Conservation (phyloP, 1,139 yeast species). For the Kodamaea sp. region DNA sequence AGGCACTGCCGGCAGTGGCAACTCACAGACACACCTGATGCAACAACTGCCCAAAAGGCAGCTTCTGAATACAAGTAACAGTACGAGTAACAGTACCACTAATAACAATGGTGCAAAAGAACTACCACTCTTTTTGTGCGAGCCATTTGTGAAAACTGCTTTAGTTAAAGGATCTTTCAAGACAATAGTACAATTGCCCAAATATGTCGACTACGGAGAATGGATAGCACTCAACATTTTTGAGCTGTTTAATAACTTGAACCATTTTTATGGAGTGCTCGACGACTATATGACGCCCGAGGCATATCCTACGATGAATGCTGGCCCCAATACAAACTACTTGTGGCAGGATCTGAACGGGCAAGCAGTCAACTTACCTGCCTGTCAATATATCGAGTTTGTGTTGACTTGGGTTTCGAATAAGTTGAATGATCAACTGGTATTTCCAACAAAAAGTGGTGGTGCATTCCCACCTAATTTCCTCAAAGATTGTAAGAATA, state of each 20-base stretch:
- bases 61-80: slow-evolving; percentile 8
- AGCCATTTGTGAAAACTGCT: slow-evolving; percentile 92
- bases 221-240: slow-evolving; percentile 94
- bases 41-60: slow-evolving; percentile 22
- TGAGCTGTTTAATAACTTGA: slow-evolving; percentile 81
- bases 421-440: slow-evolving; percentile 81
- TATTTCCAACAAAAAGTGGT: slow-evolving; percentile 92
- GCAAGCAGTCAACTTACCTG: slow-evolving; percentile 83
- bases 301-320: slow-evolving; percentile 89
- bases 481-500: slow-evolving; percentile 76
- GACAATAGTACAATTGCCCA: slow-evolving; percentile 92
- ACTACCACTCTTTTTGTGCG: slow-evolving; percentile 73
- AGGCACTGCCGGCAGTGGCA: slow-evolving; percentile 3
- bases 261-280: slow-evolving; percentile 83
- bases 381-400: slow-evolving; percentile 86
- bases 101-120: slow-evolving; percentile 9
- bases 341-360: slow-evolving; percentile 81
- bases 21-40: not conserved
- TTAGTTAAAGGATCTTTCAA: slow-evolving; percentile 96
- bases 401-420: slow-evolving; percentile 88
- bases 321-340: slow-evolving; percentile 89
- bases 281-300: slow-evolving; percentile 89
- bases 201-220: slow-evolving; percentile 89
- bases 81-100: slow-evolving; percentile 13
- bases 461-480: slow-evolving; percentile 90